Evolutionary conservation across 1,139 yeast species (phyloP).

Genomic region (Blastobotrys malaysiensis): DNA sequence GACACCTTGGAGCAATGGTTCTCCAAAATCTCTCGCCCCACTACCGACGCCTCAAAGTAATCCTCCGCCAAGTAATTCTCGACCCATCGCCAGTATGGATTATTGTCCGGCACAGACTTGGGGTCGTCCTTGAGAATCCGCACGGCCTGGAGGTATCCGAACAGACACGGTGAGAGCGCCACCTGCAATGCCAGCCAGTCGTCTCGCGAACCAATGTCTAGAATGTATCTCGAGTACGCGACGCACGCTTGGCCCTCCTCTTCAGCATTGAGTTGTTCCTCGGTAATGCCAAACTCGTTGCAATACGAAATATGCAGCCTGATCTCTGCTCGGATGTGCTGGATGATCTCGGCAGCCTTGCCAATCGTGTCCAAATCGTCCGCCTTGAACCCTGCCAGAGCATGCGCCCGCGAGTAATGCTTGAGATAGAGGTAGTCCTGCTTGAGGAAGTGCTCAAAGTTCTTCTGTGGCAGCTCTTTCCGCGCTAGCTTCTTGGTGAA

Average conservation of each 20-base stretch:
- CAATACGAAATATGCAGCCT: constrained; percentile 52
- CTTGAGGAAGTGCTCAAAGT: constrained; percentile 54
- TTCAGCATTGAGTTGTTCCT: constrained; percentile 42
- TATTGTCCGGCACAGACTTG: constrained; percentile 20
- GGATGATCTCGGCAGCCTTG: constrained; percentile 48
- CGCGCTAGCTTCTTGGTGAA: constrained; percentile 53
- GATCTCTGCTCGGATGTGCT: constrained; percentile 52
- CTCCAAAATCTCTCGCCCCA: constrained; percentile 49
- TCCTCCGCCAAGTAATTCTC: constrained; percentile 54
- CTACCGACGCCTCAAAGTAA: constrained; percentile 47
- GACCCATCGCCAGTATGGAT: constrained; percentile 53
- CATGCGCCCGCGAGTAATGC: constrained; percentile 66
- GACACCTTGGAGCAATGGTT: constrained; percentile 36
- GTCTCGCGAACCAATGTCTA: constrained; percentile 45
- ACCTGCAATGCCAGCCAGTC: constrained; percentile 63
- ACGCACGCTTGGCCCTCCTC: constrained; percentile 52
- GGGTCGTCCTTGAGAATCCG: constrained; percentile 17
- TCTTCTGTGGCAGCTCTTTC: constrained; percentile 45
- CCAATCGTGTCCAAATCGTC: constrained; percentile 48
- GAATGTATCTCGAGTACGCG: constrained; percentile 56
- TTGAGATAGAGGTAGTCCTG: constrained; percentile 70
- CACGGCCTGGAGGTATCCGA: constrained; percentile 65
- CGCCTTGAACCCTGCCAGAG: constrained; percentile 59
- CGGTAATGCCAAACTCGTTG: constrained; percentile 42
- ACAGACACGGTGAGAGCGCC: constrained; percentile 71